A percentile compares a stretch with the other conserved stretches of the same genome.
Conservation (phyloP, 306 rosid species). For the Prunus salicina region DNA sequence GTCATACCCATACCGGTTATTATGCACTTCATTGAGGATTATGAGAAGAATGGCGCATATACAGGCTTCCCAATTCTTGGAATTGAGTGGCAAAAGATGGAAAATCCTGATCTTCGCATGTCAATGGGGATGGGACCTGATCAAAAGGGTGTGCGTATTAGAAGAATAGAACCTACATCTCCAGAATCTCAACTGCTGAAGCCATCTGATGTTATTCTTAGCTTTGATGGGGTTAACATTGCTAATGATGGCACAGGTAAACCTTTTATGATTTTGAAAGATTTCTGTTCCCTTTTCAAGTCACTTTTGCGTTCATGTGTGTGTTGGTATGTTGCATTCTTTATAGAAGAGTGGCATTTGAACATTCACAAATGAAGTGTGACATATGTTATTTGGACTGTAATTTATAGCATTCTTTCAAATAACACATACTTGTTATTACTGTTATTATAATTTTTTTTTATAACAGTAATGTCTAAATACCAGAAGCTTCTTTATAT, state of each 20-base stretch:
- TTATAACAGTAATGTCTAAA: not conserved
- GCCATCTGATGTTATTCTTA: conserved; percentile 80
- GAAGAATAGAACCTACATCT: conserved; percentile 77
- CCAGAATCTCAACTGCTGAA: conserved; percentile 57
- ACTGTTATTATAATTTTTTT: not conserved
- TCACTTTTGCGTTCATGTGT: not conserved
- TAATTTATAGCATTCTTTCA: not conserved
- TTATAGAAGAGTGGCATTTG: not conserved
- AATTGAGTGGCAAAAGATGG: conserved; percentile 88
- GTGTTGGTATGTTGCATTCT: not conserved
- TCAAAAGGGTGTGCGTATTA: conserved; percentile 78
- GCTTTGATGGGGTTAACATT: conserved; percentile 74
- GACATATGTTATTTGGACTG: not conserved
- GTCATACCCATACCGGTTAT: conserved; percentile 81
- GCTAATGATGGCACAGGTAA: conserved; percentile 88
- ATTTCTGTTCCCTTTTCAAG: not conserved
- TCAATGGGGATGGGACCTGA: conserved; percentile 64
- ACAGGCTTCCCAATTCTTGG: conserved; percentile 84
- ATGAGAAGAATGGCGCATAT: conserved; percentile 70
- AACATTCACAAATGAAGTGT: not conserved
- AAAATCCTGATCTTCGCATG: conserved; percentile 70
- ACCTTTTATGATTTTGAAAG: not conserved
- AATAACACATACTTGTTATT: not conserved
- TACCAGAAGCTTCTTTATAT: not conserved
- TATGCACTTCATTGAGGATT: conserved; percentile 69